Base-by-base conservation (phyloP, 352 stramenopile species). In the Phytophthora niederhauseri region DNA sequence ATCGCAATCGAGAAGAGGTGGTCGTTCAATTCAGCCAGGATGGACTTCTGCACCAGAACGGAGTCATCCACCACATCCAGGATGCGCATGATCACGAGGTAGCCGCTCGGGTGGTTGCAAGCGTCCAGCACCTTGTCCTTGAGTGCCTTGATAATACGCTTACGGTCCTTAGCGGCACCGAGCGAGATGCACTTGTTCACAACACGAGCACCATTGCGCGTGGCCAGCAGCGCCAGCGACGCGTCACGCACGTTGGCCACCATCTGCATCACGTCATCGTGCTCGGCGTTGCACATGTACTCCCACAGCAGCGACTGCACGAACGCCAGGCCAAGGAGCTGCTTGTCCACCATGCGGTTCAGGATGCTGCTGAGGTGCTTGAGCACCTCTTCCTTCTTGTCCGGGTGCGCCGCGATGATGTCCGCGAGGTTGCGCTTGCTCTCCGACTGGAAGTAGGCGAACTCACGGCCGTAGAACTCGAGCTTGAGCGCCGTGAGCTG, bases 51-150 rank as follows among this genome's bases (percentile, higher is more conserved):
- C 55, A 97, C 91, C 6, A 95, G 78, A 57, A 98, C 87, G 4
- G 91, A 97, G 66, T 98, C 92, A 61, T 98, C 91, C 5, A 97
- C 87, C 1, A 97, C 92, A 50, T 97, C 91, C 28, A 97, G 73
- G 49, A 98, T 82, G 55, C 92, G 87, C 77, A 94, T 78, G 66
- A 98, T 92, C 43, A 97, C 87, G 6, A 97, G 73, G 78, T 97
- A 98, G 12, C 91, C 91, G 60, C 91, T 96, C 6, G 88, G 91
- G 76, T 98, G 91, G 73, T 97, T 97, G 66, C 81, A 90, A 6
- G 92, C 91, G 0, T 96, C 89, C 28, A 94, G 63, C 30, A 97
- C 89, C 73, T 97, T 97, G 75, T 95, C 91, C 72, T 97, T 97
- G 15, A 97, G 76, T 36, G 81, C 76, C 77, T 97, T 97, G 73